Evolutionary conservation across 139 green algal species (phyloP), one percentile per base, ranked within the genome.

Genomic region (Picochlorum sp.): DNA sequence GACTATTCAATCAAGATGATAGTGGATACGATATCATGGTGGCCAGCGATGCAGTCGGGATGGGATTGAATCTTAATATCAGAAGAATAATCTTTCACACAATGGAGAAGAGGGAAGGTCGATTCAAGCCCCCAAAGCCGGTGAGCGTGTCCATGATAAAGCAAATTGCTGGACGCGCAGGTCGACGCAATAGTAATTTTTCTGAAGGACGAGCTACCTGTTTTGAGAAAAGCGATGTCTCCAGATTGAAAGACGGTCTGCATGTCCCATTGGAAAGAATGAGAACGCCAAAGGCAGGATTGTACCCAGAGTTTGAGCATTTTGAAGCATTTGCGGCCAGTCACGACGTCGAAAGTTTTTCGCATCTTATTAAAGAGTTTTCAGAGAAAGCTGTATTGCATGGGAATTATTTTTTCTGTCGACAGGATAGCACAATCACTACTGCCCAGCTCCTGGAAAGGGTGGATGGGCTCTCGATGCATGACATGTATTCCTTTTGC

Each of bases 61-160:
- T 98, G 88, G 92, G 92, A 3, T 72, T 98, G 30, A 98, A 98
- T 73, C 81, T 98, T 39, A 95, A 93, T 77, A 95, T 98, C 30
- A 57, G 78, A 3, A 75, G 90, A 25, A 70, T 97, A 37, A 76
- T 97, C 36, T 97, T 97, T 65, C 78, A 78, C 54, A 73, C 68
- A 2, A 47, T 96, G 40, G 31, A 66, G 30, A 97, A 96, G 60
- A 84, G 75, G 44, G 75, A 91, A 50, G 84, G 84, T 30, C 59
- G 22, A 54, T 5, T 8, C 31, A 22, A 32, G 31, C 32, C 14
- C 22, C 49, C 55, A 26, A 22, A 37, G 20, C 61, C 61, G 5
- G 54, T 78, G 22, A 63, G 33, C 20, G 33, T 50, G 26, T 61
- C 50, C 24, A 49, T 57, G 60, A 45, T 75, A 0, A 78, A 81